These are phyloP conservation scores for Dactylonectria estremocensis DNA, from an alignment of 2,329 filamentous ascomycete genomes.

Conservation along the genomic window DNA sequence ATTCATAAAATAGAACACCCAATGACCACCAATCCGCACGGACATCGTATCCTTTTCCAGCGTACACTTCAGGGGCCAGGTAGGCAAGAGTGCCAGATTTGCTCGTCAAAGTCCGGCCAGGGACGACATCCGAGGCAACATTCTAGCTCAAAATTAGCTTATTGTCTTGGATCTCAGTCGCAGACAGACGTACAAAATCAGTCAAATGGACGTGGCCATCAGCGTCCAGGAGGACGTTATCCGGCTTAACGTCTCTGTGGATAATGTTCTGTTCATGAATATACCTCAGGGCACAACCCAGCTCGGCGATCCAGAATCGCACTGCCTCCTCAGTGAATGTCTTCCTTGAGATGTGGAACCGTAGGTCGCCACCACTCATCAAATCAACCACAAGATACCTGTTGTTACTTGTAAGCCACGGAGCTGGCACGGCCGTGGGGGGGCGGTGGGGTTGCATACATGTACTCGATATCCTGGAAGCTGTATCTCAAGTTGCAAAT, in stretches of 20 bases:
- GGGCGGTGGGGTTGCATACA: conserved; percentile 71
- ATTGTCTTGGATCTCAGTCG: not conserved
- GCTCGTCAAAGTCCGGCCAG: conserved; percentile 87
- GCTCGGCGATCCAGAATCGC: conserved; percentile 95
- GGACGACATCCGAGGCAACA: conserved; percentile 93
- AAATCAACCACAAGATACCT: conserved; percentile 98
- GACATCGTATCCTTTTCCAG: conserved; percentile 88
- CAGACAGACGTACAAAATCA: conserved; percentile 82
- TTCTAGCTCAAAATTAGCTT: conserved; percentile 74
- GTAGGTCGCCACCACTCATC: conserved; percentile 96
- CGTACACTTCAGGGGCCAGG: conserved; percentile 94
- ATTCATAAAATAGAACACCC: conserved; percentile 98
- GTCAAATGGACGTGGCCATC: conserved; percentile 97
- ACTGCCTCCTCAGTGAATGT: conserved; percentile 98
- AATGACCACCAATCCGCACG: conserved; percentile 99
- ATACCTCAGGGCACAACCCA: conserved; percentile 92
- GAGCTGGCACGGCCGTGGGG: not conserved
- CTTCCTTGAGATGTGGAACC: conserved; percentile 98
- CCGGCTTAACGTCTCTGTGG: conserved; percentile 92
- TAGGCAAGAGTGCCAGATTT: conserved; percentile 98
- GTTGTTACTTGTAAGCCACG: conserved; percentile 38
- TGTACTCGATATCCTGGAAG: conserved; percentile 99
- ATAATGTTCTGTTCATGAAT: conserved; percentile 90
- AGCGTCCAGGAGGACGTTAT: conserved; percentile 89
- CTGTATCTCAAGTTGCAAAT: conserved; percentile 99